Base-by-base conservation (phyloP, 2,329 filamentous ascomycete species). In the Venturiaceae sp. region DNA sequence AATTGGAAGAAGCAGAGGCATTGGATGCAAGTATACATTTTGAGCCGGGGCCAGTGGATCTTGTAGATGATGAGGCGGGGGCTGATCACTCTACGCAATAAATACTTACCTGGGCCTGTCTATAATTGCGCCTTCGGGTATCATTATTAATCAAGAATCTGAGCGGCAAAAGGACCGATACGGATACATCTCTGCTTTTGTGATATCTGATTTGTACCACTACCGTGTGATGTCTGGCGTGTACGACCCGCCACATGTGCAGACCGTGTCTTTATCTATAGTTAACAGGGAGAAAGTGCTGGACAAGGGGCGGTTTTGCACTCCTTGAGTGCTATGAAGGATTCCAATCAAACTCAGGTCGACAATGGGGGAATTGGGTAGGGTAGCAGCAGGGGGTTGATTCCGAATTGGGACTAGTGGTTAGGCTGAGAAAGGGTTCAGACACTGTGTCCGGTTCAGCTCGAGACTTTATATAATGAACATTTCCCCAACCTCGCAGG, bases 1-100 rank as follows among this genome's bases (percentile, higher is more conserved):
- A 75, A 41, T 61, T 73, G 23, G 66, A 67, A 19, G 64, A 58
- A 26, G 34, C 41, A n/a, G 59, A 58, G 56, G 60, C 32, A 4
- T 30, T 58, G 47, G 57, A 53, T 26, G 44, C 46, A 14, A 46
- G 30, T n/a, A 30, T 11, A 5, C 16, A 50, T 16, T 13, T 8
- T 21, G 39, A 53, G 3, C 3, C 32, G 32, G 57, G 46, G 13
- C 57, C 57, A 7, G 52, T 58, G 7, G n/a, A 4, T 14, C 8
- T 58, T 32, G n/a, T 30, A 19, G 57, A 58, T 54, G 57, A 54
- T 46, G 56, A 54, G 47, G 46, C 11, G 39, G 57, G 23, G 39
- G 52, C 36, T 26, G 36, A 21, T 26, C 13, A 37, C n/a, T 54
- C 30, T 21, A 30, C 36, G n/a, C n/a, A n/a, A n/a, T n/a, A n/a